Percentiles rank a stretch among this genome's conserved stretches.
Evolutionary conservation across 2,329 filamentous ascomycete genomes (phyloP).

Genomic region (Mycosphaerella sp.): DNA sequence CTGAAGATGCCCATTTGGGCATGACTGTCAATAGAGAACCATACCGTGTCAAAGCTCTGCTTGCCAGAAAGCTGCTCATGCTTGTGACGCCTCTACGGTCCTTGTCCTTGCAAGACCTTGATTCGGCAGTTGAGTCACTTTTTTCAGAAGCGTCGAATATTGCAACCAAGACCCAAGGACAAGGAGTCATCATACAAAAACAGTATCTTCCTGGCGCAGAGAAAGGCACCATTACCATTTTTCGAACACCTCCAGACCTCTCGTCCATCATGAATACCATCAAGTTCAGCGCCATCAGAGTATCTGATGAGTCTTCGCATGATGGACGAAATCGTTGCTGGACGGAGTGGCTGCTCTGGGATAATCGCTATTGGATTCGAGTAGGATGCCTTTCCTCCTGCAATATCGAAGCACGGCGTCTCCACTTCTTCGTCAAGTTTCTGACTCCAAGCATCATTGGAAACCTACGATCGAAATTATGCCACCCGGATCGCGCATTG

Average conservation of each 20-base stretch:
- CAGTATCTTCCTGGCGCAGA: not conserved
- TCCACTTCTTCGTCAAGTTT: conserved; percentile 4
- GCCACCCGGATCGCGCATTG: not conserved
- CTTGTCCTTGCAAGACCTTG: conserved; percentile 41
- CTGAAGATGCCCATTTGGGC: not conserved
- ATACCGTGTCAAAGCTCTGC: conserved; percentile 34
- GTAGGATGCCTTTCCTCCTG: conserved; percentile 27
- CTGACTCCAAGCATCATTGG: not conserved
- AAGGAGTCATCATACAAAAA: not conserved
- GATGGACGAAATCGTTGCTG: not conserved
- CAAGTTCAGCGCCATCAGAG: not conserved
- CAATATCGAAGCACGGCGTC: not conserved
- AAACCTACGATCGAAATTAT: not conserved
- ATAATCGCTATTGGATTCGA: conserved; percentile 52
- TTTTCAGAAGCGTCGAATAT: conserved; percentile 37
- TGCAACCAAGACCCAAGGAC: not conserved
- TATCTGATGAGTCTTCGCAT: no score
- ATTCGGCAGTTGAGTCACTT: conserved; percentile 32
- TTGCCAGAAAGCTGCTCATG: conserved; percentile 46
- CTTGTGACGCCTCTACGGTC: conserved; percentile 45
- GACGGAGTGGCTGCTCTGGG: conserved; percentile 45
- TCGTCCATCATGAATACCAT: not conserved
- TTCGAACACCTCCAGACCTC: not conserved
- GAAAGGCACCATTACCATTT: not conserved
- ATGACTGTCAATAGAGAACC: conserved; percentile 1